A percentile compares a stretch with the other conserved stretches of the same genome.
phyloP scores from a whole-genome alignment of 352 stramenopile species.

The Blastocystis hominis region DNA sequence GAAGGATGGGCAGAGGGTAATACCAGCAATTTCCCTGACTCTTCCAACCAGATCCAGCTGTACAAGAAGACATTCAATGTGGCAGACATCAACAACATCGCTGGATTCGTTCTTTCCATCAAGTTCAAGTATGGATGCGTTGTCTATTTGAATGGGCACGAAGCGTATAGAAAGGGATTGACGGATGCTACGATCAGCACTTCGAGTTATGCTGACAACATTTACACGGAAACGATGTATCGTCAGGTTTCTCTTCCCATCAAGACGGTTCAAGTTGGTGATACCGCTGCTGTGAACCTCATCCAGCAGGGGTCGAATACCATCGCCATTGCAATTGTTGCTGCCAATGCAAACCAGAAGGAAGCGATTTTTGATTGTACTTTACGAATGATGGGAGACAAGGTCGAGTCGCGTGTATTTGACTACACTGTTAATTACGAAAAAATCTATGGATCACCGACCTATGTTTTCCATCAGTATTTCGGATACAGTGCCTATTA shows the following conservation, averaged over 20 bases:
- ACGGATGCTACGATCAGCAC: too few relatives aligned
- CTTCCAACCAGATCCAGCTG: too few relatives aligned
- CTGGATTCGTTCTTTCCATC: too few relatives aligned
- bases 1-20: not conserved
- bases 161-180: too few relatives aligned
- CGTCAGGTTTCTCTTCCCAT: conserved; percentile 17
- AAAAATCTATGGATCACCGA: not conserved
- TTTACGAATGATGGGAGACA: not conserved
- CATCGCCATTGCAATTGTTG: not conserved
- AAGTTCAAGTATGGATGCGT: too few relatives aligned
- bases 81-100: too few relatives aligned
- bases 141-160: too few relatives aligned
- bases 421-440: not conserved
- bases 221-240: not conserved
- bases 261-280: too few relatives aligned
- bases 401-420: not conserved
- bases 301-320: not conserved
- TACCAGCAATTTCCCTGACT: not conserved
- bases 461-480: not conserved
- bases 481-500: not conserved
- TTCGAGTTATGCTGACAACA: too few relatives aligned
- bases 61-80: too few relatives aligned
- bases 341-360: not conserved
- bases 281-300: too few relatives aligned
- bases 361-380: not conserved